A percentile compares a stretch with the other conserved stretches of the same genome.
phyloP scores from a whole-genome alignment of 169 alveolate species.

The Amoebophrya sp. region DNA sequence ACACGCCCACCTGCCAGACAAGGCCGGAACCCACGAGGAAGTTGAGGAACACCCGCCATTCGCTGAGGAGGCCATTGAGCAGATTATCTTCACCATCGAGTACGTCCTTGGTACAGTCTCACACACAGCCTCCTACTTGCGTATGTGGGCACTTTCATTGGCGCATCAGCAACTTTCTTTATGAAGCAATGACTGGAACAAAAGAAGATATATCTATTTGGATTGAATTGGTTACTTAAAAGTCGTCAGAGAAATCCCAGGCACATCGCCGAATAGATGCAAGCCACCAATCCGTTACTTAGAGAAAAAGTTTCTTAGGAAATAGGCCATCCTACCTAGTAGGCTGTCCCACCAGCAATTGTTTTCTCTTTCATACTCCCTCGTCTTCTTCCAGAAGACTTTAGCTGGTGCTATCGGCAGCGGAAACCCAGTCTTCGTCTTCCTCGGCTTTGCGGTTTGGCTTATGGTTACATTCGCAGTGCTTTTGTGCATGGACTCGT shows the following conservation, averaged over 20 bases:
- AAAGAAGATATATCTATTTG: not conserved
- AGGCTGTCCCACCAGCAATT: too few relatives aligned
- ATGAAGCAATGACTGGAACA: constrained; percentile 32
- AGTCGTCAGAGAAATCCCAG: not conserved
- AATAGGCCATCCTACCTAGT: too few relatives aligned
- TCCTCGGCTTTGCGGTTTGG: constrained; percentile 65
- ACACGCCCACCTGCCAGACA: not conserved
- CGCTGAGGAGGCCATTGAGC: not conserved
- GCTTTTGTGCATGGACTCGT: constrained; percentile 85
- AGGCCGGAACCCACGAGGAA: not conserved
- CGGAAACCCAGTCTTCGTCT: constrained; percentile 59
- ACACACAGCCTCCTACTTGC: constrained; percentile 98
- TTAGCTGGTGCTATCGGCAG: constrained; percentile 71
- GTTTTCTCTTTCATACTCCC: too few relatives aligned
- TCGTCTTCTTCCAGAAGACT: constrained; percentile 83
- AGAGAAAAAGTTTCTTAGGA: too few relatives aligned
- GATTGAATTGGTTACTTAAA: not conserved
- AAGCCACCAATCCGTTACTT: too few relatives aligned
- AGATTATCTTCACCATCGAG: constrained; percentile 93
- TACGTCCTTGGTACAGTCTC: constrained; percentile 91
- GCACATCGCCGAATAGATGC: not conserved
- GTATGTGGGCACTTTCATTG: constrained; percentile 97
- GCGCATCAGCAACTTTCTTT: constrained; percentile 97
- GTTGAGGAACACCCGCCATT: not conserved
- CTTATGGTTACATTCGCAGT: constrained; percentile 89